Evolutionary conservation across 1,139 yeast species (phyloP).

Genomic region (Maudiozyma humilis): DNA sequence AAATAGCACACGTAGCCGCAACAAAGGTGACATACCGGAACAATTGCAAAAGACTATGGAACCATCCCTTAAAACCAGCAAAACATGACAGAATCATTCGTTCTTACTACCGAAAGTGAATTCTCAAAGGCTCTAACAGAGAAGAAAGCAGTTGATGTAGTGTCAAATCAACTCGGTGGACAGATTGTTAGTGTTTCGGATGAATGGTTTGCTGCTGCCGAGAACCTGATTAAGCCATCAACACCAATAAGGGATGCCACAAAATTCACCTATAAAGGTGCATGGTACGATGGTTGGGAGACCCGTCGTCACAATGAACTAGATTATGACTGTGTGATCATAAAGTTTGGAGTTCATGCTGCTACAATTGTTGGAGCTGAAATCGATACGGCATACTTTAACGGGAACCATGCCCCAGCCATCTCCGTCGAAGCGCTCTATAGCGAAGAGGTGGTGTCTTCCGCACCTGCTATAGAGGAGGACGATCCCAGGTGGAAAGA

Average conservation of each 20-base stretch:
- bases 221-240: constrained; percentile 70
- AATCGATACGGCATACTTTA: constrained; percentile 85
- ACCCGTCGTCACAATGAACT: constrained; percentile 83
- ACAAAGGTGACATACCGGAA: no score
- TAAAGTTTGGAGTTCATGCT: constrained; percentile 75
- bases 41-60: no score
- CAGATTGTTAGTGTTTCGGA: constrained; percentile 61
- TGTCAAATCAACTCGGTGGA: constrained; percentile 80
- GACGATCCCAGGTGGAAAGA: constrained; percentile 54
- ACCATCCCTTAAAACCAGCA: no score
- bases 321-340: constrained; percentile 78
- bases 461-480: constrained; percentile 20
- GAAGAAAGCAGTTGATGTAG: constrained; percentile 44
- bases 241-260: constrained; percentile 76
- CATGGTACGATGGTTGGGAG: constrained; percentile 99
- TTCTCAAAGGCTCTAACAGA: neutral
- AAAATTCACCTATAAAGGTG: constrained; percentile 74
- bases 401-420: constrained; percentile 89
- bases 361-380: constrained; percentile 78
- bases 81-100: no score
- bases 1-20: no score
- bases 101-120: no score
- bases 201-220: constrained; percentile 95
- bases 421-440: constrained; percentile 75
- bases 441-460: constrained; percentile 17